Percentiles rank a stretch among this genome's conserved stretches.
Evolutionary conservation across 768 basidiomycete genomes (phyloP).

Genomic region (Boletus subcaerulescens): DNA sequence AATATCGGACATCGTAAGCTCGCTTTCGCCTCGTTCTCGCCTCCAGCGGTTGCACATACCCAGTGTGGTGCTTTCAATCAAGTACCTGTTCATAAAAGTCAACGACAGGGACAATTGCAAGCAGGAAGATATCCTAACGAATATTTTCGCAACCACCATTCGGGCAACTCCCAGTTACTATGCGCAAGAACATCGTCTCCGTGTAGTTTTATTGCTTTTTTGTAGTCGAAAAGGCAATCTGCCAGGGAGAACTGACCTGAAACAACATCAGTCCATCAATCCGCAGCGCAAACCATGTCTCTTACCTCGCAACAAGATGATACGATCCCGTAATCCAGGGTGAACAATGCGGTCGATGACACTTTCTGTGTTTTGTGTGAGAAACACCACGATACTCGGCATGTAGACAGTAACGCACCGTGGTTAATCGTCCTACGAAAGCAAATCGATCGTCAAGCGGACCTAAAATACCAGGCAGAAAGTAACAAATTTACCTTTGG

Average conservation of each 20-base stretch:
- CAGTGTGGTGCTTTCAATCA: conserved; percentile 72
- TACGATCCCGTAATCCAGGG: conserved; percentile 85
- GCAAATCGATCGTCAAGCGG: conserved; percentile 1
- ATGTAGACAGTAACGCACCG: conserved; percentile 42
- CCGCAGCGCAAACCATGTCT: conserved; percentile 15
- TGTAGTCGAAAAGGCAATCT: conserved; percentile 75
- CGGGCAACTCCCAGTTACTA: conserved; percentile 84
- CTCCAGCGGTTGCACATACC: conserved; percentile 85
- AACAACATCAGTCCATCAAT: conserved; percentile 5
- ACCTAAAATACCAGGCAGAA: not conserved
- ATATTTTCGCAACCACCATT: conserved; percentile 80
- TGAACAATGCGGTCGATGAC: conserved; percentile 89
- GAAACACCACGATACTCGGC: not conserved
- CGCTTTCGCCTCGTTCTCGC: conserved; percentile 73
- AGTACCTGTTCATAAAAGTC: conserved; percentile 48
- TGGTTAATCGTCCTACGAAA: conserved; percentile 72
- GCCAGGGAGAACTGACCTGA: conserved; percentile 76
- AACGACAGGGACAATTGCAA: not conserved
- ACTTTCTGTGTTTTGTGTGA: conserved; percentile 55
- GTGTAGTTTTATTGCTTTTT: conserved; percentile 68
- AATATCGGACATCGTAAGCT: conserved; percentile 59
- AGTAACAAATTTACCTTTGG: conserved; percentile 54
- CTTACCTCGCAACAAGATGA: conserved; percentile 82
- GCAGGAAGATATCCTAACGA: conserved; percentile 42
- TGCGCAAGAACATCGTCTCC: conserved; percentile 92